phyloP scores from a whole-genome alignment of 495 filamentous ascomycete genomes.

The Neurospora pannonica region DNA sequence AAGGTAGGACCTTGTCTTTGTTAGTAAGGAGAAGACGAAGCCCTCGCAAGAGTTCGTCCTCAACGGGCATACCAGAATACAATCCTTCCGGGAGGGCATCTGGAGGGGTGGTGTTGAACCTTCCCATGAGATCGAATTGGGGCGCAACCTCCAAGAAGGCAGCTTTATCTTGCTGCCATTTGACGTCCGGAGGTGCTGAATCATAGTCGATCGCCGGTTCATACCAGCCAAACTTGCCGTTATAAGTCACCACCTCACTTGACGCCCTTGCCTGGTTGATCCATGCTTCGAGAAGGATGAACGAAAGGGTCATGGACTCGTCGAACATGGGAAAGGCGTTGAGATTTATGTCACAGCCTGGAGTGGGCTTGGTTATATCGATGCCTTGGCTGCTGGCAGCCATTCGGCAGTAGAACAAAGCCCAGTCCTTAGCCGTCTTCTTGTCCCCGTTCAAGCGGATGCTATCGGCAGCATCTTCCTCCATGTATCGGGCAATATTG shows the following conservation, averaged over 20 bases:
- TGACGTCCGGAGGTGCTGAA: not conserved
- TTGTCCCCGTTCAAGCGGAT: not conserved
- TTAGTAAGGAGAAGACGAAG: not conserved
- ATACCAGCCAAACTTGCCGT: conserved; percentile 3
- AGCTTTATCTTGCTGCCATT: not conserved
- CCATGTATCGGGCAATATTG: conserved; percentile 1
- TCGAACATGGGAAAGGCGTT: not conserved
- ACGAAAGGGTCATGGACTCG: not conserved
- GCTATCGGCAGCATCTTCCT: not conserved
- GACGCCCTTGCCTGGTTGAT: not conserved
- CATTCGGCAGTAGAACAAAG: not conserved
- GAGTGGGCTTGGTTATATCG: not conserved
- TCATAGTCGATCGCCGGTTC: not conserved
- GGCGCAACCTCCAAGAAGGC: not conserved
- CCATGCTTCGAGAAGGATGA: not conserved
- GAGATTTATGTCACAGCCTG: not conserved
- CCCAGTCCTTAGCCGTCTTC: not conserved
- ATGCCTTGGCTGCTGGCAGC: not conserved
- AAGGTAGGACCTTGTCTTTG: not conserved
- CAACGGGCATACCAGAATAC: not conserved
- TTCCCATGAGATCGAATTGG: not conserved
- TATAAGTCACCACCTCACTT: not conserved
- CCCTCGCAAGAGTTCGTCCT: not conserved
- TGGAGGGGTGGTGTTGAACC: not conserved
- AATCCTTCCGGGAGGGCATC: not conserved